phyloP scores from a whole-genome alignment of 192 early-diverging fungal genomes.

The Obelidium mucronatum region DNA sequence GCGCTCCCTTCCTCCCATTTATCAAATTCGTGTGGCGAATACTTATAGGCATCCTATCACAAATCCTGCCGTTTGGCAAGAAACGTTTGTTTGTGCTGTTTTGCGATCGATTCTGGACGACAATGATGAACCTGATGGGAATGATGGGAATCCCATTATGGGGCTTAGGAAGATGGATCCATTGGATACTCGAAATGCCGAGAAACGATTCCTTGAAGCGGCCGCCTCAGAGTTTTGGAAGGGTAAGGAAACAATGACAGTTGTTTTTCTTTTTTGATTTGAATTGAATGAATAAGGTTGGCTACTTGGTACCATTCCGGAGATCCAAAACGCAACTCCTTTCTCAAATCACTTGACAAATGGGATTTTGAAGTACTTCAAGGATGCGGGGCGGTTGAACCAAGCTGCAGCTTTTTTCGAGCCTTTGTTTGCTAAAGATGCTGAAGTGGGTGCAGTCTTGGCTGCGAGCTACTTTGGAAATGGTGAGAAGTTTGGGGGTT shows the following conservation, averaged over 20 bases:
- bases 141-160: constrained; percentile 80
- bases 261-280: background rate
- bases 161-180: constrained; percentile 93
- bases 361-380: constrained; percentile 91
- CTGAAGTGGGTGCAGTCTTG: constrained; percentile 89
- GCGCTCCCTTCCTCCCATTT: background rate
- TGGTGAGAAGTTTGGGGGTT: constrained; percentile 48
- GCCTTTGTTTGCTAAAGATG: constrained; percentile 76
- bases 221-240: constrained; percentile 84
- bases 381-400: constrained; percentile 77
- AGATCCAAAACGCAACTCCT: constrained; percentile 93
- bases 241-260: constrained; percentile 50
- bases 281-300: constrained; percentile 60
- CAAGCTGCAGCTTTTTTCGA: constrained; percentile 87
- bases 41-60: constrained; percentile 51
- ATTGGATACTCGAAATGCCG: constrained; percentile 73
- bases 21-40: background rate
- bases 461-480: constrained; percentile 73
- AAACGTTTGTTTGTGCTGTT: constrained; percentile 86
- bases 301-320: constrained; percentile 91
- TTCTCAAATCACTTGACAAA: constrained; percentile 89
- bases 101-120: constrained; percentile 91
- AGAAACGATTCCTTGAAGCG: constrained; percentile 86
- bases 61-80: constrained; percentile 86
- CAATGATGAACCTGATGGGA: constrained; percentile 76